These are phyloP conservation scores for Sphenostylis stenocarpa DNA, from an alignment of 306 rosid genomes.

Conservation along the genomic window DNA sequence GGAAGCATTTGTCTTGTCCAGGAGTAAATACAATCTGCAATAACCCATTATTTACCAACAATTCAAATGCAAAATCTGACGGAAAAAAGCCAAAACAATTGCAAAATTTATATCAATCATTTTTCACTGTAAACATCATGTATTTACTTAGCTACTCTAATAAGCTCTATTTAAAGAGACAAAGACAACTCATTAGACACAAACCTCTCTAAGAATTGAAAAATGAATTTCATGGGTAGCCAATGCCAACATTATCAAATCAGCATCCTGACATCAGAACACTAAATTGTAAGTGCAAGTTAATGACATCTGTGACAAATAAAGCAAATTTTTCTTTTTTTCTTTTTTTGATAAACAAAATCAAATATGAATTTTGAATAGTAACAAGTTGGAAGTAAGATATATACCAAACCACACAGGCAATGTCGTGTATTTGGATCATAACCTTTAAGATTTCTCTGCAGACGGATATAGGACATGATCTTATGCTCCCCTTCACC, in stretches of 20 bases:
- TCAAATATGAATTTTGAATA: neutral
- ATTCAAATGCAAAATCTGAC: slow-evolving; percentile 6
- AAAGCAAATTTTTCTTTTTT: neutral
- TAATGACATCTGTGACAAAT: slow-evolving; percentile 5
- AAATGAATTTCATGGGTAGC: slow-evolving; percentile 98
- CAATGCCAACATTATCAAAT: slow-evolving; percentile 94
- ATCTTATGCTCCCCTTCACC: slow-evolving; percentile 99
- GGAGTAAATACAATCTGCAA: slow-evolving; percentile 87
- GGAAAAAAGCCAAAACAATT: slow-evolving; percentile 18
- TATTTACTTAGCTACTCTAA: neutral
- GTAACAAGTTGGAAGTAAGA: slow-evolving; percentile 43
- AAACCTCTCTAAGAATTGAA: slow-evolving; percentile 95
- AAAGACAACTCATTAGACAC: slow-evolving; percentile 27
- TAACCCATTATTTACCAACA: slow-evolving; percentile 26
- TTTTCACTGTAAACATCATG: neutral
- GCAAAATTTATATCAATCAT: slow-evolving; percentile 1
- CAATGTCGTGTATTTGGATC: slow-evolving; percentile 98
- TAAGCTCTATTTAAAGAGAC: slow-evolving; percentile 8
- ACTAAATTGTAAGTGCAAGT: slow-evolving; percentile 25
- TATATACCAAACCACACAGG: slow-evolving; percentile 97
- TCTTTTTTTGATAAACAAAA: neutral
- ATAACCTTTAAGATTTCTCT: slow-evolving; percentile 88
- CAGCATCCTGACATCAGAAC: slow-evolving; percentile 80
- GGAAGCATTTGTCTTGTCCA: slow-evolving; percentile 93
- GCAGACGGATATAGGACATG: slow-evolving; percentile 95